Percentiles rank a stretch among this genome's conserved stretches.
phyloP scores from a whole-genome alignment of 1,284 basidiomycete species.

The Pisolithus thermaeus region DNA sequence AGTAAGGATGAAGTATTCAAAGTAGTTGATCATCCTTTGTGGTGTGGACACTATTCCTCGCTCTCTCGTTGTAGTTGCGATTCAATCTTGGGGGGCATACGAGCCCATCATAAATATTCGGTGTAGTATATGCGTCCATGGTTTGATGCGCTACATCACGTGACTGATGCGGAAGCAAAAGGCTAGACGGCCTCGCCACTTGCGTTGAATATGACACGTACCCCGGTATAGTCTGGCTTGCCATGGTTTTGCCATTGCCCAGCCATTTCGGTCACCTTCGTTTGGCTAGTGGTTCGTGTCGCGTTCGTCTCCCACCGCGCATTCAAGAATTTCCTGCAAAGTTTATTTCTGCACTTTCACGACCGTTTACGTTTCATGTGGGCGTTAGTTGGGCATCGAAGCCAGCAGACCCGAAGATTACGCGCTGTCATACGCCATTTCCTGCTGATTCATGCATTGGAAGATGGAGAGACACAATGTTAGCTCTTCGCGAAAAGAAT shows the following conservation, averaged over 20 bases:
- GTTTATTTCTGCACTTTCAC: constrained; percentile 22
- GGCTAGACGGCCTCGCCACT: too few relatives aligned
- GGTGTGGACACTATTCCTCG: neutral
- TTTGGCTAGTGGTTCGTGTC: neutral
- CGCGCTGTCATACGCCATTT: constrained; percentile 48
- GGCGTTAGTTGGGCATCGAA: constrained; percentile 79
- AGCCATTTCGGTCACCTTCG: constrained; percentile 1
- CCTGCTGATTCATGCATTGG: constrained; percentile 60
- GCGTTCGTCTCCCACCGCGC: neutral
- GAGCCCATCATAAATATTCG: too few relatives aligned
- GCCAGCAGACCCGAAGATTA: constrained; percentile 40
- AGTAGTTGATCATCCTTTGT: neutral
- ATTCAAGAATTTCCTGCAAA: constrained; percentile 8
- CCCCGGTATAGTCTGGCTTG: neutral
- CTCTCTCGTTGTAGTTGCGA: too few relatives aligned
- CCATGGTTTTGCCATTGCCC: neutral
- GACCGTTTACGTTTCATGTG: constrained; percentile 64
- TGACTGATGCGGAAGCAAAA: neutral
- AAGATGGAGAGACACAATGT: constrained; percentile 62
- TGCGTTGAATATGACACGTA: neutral
- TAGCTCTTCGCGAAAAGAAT: constrained; percentile 42
- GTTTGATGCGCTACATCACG: too few relatives aligned
- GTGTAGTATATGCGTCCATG: too few relatives aligned
- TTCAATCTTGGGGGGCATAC: too few relatives aligned
- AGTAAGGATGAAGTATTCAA: constrained; percentile 3